Base-by-base conservation (phyloP, 805 yeast species). In the Hagleromyces aurorensis region DNA sequence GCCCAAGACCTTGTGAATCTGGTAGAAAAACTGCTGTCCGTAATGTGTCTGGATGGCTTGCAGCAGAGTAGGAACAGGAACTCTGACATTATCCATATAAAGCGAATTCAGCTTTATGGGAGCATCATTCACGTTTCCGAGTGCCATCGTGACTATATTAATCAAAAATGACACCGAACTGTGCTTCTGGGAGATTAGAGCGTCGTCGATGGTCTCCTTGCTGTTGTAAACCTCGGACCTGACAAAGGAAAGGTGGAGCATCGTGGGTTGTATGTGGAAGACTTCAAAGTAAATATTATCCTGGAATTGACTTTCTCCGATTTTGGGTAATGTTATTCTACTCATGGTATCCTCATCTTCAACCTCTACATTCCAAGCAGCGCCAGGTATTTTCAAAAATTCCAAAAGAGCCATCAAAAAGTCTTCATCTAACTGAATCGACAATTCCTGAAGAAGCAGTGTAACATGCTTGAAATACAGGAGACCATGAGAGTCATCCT, bases 121-220 rank as follows among this genome's bases (percentile, higher is more conserved):
- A 0, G 99, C 98, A 56, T 91, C 96, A 51, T 89, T 89, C 37
- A 93, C 83, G 53, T 89, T 91, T 15, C 97, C 98, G 39, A 91
- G 73, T 0, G 98, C 94, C 96, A 89, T 87, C 0, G 96, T 86
- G 36, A 91, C 62, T 21, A 89, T 76, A 52, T 91, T 85, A 42
- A 84, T 65, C 39, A 85, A 74, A 53, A 82, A 80, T 70, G 78
- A 70, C 28, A 87, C 52, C 0, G 91, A 65, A 40, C 76, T 78
- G 25, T 74, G 76, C 3, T 41, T 40, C 12, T 40, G 44, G 23
- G 43, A 40, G 3, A 42, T 37, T 9, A 38, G 27, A 14, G 32
- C 34, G 21, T 36, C 34, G 13, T 37, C 40, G 8, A 76, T 69
- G 20, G 69, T 69, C 32, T 77, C 84, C 32, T 74, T 81, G 4